A percentile compares a stretch with the other conserved stretches of the same genome.
These are phyloP conservation scores for Ophiostoma sp. DNA, from an alignment of 2,329 filamentous ascomycete species.

Conservation along the genomic window DNA sequence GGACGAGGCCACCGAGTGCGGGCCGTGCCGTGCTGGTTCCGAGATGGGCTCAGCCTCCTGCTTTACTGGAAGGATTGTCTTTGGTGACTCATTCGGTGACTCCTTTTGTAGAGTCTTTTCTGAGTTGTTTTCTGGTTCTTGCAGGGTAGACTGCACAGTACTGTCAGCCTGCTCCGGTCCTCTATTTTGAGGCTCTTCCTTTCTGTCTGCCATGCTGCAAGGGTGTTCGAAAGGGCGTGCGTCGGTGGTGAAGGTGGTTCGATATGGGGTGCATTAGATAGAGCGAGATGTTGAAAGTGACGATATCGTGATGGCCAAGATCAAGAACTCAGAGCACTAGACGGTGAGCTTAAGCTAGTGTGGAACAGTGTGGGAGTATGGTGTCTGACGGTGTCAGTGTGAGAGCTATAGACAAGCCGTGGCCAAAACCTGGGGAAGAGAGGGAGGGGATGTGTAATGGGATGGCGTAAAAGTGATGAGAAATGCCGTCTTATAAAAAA, in stretches of 20 bases:
- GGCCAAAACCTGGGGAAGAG: neutral
- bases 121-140: neutral
- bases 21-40: neutral
- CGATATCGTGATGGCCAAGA: neutral
- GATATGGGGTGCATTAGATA: conserved; percentile 8
- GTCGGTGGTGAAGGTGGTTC: conserved; percentile 1
- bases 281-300: neutral
- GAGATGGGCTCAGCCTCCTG: no score
- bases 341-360: neutral
- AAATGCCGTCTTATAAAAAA: neutral
- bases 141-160: neutral
- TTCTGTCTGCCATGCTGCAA: neutral
- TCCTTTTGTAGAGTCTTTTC: neutral
- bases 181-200: neutral
- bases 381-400: no score
- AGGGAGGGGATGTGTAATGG: conserved; percentile 1
- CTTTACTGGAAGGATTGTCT: no score
- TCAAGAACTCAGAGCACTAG: no score
- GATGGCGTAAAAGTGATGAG: neutral
- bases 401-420: neutral
- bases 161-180: neutral
- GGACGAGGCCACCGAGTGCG: conserved; percentile 8
- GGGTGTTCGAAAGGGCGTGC: neutral
- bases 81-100: neutral
- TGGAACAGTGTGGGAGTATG: neutral